phyloP scores from a whole-genome alignment of 2,329 filamentous ascomycete genomes.

The Canariomyces notabilis region DNA sequence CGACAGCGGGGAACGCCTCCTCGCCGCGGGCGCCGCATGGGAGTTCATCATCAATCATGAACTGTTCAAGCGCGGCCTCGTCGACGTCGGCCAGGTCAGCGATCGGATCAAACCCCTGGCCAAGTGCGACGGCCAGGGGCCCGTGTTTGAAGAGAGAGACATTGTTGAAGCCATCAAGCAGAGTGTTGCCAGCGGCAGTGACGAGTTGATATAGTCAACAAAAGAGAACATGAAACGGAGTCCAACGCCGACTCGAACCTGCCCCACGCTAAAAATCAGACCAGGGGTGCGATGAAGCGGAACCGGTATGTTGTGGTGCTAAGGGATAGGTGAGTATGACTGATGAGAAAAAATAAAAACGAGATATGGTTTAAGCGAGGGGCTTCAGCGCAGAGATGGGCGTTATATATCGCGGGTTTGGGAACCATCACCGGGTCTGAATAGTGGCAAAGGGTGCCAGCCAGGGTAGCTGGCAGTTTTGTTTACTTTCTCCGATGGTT shows the following conservation, averaged over 20 bases:
- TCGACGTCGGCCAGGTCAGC: conserved; percentile 78
- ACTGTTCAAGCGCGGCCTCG: conserved; percentile 67
- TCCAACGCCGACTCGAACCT: too few relatives aligned
- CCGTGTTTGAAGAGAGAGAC: conserved; percentile 75
- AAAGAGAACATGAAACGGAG: too few relatives aligned
- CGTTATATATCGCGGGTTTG: too few relatives aligned
- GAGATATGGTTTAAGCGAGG: too few relatives aligned
- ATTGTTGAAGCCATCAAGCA: conserved; percentile 71
- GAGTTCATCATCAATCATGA: conserved; percentile 81
- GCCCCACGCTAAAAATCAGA: too few relatives aligned
- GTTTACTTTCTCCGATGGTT: neutral
- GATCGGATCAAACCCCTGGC: conserved; percentile 70
- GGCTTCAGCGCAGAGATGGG: too few relatives aligned
- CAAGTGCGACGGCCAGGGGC: conserved; percentile 80
- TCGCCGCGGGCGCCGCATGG: conserved; percentile 79
- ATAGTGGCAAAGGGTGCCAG: too few relatives aligned
- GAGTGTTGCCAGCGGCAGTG: conserved; percentile 69
- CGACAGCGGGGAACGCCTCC: conserved; percentile 61
- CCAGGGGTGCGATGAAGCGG: too few relatives aligned
- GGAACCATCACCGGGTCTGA: too few relatives aligned
- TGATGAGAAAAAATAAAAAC: too few relatives aligned
- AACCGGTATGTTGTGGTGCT: too few relatives aligned
- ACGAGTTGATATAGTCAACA: conserved; percentile 64
- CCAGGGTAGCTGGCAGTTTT: neutral
- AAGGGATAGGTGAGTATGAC: too few relatives aligned